phyloP scores from a whole-genome alignment of 441 rosid species.

The Erodium chrysanthum region DNA sequence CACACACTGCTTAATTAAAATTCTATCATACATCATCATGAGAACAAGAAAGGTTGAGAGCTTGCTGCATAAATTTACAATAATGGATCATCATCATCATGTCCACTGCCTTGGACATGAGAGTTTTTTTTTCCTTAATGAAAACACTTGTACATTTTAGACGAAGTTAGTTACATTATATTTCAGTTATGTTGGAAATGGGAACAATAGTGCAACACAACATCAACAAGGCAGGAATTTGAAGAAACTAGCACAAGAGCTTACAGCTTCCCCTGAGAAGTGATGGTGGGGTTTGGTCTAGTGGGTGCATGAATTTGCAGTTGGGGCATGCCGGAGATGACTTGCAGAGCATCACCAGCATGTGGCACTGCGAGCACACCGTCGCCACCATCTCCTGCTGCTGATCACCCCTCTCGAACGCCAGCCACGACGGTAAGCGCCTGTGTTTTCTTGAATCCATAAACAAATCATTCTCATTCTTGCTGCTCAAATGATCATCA shows the following conservation, averaged over 20 bases:
- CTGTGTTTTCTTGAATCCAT: slow-evolving; percentile 6
- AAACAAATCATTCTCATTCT: neutral
- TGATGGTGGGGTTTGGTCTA: slow-evolving; percentile 37
- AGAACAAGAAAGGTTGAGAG: neutral
- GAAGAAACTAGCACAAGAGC: slow-evolving; percentile 37
- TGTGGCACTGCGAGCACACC: slow-evolving; percentile 64
- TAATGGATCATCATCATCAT: neutral
- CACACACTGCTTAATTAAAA: neutral
- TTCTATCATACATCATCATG: neutral
- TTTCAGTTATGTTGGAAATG: neutral
- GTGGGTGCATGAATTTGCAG: slow-evolving; percentile 82
- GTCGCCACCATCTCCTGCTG: slow-evolving; percentile 64
- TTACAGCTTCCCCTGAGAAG: slow-evolving; percentile 43
- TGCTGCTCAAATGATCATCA: too few relatives aligned
- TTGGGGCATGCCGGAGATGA: slow-evolving; percentile 74
- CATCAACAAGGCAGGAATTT: too few relatives aligned
- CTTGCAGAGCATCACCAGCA: slow-evolving; percentile 75
- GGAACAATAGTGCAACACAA: neutral
- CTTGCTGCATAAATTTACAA: neutral
- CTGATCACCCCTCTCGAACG: slow-evolving; percentile 27
- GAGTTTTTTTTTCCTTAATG: neutral
- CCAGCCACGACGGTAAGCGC: slow-evolving; percentile 40
- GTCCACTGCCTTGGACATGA: neutral
- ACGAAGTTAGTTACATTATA: slow-evolving; percentile 3
- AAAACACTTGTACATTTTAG: slow-evolving; percentile 1